Conservation (phyloP, 2,329 filamentous ascomycete species). For the Coniella vitis region DNA sequence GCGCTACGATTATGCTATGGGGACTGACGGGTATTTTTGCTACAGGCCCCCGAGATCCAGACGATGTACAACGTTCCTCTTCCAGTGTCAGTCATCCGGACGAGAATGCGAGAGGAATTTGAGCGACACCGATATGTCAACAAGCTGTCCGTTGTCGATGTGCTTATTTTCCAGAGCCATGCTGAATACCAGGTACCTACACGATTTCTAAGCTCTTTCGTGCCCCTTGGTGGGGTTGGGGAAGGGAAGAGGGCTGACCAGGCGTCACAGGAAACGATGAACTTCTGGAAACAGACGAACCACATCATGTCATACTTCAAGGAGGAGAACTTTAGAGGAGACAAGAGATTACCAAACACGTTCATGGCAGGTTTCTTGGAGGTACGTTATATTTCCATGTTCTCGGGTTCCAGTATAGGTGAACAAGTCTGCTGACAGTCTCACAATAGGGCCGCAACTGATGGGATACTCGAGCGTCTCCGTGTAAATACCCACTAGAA, state of each 20-base stretch:
- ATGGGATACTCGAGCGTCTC: conserved; percentile 22
- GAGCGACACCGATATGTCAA: conserved; percentile 91
- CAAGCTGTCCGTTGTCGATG: conserved; percentile 81
- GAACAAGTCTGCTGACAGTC: conserved; percentile 18
- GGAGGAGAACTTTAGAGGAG: conserved; percentile 69
- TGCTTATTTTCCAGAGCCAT: conserved; percentile 84
- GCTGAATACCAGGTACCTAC: conserved; percentile 80
- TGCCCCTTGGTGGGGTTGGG: no score
- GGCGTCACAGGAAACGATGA: conserved; percentile 76
- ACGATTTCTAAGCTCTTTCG: conserved; percentile 15
- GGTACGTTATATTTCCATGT: conserved; percentile 46
- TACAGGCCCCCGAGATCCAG: conserved; percentile 90
- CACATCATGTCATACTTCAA: conserved; percentile 98
- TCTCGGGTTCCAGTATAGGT: background rate
- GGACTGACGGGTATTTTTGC: conserved; percentile 8
- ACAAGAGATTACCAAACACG: conserved; percentile 72
- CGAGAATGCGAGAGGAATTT: conserved; percentile 93
- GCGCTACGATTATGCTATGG: background rate
- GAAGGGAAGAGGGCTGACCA: conserved; percentile 5
- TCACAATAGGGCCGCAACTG: conserved; percentile 49
- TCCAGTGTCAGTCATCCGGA: conserved; percentile 79
- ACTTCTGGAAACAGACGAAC: conserved; percentile 96
- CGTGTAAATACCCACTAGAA: conserved; percentile 28
- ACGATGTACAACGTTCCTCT: conserved; percentile 93
- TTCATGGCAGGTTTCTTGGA: conserved; percentile 95